Evolutionary conservation across 2,329 filamentous ascomycete species (phyloP).

Genomic region (Colletotrichum somersetense): DNA sequence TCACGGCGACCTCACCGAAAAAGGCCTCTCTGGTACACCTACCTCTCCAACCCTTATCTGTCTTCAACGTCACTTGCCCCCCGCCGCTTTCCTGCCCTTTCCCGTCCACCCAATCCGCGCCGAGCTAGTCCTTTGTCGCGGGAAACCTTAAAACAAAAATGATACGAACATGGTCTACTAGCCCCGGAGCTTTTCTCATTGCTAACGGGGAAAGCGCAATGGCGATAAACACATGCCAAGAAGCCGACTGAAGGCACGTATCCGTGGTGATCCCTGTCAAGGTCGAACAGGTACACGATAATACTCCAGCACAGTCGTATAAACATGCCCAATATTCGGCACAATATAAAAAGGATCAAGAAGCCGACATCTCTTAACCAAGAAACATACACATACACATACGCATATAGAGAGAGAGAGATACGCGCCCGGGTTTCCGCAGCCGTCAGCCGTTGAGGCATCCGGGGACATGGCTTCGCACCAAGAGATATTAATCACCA

Average conservation of each 20-base stretch:
- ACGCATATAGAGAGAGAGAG: neutral
- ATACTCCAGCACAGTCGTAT: no score
- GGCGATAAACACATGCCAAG: neutral
- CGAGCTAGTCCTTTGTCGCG: neutral
- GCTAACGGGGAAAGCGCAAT: neutral
- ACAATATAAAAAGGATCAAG: neutral
- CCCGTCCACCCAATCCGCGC: neutral
- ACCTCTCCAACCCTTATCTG: neutral
- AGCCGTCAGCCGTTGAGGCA: neutral
- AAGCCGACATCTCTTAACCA: neutral
- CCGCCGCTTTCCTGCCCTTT: neutral
- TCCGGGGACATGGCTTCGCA: neutral
- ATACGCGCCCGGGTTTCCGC: neutral
- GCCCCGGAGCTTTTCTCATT: neutral
- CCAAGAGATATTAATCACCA: neutral
- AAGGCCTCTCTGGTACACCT: no score
- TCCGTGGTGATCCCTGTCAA: no score
- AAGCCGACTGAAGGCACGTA: no score
- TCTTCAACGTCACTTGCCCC: neutral
- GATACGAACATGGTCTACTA: neutral
- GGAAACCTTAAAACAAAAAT: neutral
- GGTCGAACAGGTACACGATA: no score
- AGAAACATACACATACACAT: no score
- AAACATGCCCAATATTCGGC: no score
- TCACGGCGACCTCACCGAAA: neutral